Evolutionary conservation across 768 basidiomycete species (phyloP).

Genomic region (Mycena pura): DNA sequence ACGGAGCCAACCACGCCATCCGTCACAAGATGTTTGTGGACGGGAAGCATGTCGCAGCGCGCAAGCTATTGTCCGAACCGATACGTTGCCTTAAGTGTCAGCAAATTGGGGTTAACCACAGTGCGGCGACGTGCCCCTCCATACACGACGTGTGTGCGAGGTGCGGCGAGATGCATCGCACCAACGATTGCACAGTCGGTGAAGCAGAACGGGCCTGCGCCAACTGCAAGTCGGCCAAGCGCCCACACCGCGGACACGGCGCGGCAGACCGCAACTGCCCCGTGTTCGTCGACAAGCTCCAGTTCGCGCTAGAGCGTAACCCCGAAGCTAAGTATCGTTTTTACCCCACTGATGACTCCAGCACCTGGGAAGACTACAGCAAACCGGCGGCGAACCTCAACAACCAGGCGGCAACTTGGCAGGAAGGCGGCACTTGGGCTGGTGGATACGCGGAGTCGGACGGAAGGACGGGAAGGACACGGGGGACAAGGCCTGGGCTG

Average conservation of each 20-base stretch:
- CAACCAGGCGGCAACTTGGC: not conserved
- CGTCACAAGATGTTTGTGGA: constrained; percentile 17
- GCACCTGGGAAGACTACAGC: constrained; percentile 11
- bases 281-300: constrained; percentile 14
- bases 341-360: constrained; percentile 21
- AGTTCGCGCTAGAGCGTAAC: constrained; percentile 9
- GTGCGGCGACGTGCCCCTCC: constrained; percentile 22
- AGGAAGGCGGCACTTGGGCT: not conserved
- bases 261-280: constrained; percentile 36
- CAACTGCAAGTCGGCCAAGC: constrained; percentile 27
- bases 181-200: constrained; percentile 16
- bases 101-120: constrained; percentile 11
- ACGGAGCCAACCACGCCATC: constrained; percentile 24
- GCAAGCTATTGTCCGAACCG: constrained; percentile 26
- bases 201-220: constrained; percentile 25
- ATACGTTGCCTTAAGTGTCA: constrained; percentile 27
- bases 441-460: not conserved
- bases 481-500: not conserved
- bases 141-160: constrained; percentile 20
- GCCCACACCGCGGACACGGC: constrained; percentile 30
- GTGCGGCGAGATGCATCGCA: constrained; percentile 30
- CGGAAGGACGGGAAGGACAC: not conserved
- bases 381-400: too few species aligned
- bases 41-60: constrained; percentile 16
- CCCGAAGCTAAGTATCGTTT: constrained; percentile 26